These are phyloP conservation scores for Pseudogymnoascus sp. DNA, from an alignment of 2,329 filamentous ascomycete species.

Conservation along the genomic window DNA sequence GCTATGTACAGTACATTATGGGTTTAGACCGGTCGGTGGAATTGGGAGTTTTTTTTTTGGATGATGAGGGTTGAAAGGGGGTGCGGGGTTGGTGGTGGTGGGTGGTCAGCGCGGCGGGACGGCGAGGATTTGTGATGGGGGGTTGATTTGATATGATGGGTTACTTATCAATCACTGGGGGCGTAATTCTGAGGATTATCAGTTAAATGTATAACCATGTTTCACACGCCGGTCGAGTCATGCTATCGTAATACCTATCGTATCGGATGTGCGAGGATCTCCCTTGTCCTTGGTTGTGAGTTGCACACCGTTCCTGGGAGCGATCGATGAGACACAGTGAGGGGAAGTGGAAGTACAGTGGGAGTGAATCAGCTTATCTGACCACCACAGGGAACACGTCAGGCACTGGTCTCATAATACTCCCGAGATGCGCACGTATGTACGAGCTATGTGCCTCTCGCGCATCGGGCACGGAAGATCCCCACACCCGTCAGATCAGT, in stretches of 20 bases:
- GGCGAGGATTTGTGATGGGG: not conserved
- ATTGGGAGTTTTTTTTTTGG: conserved; percentile 2
- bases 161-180: not conserved
- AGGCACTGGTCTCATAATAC: not conserved
- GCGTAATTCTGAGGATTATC: not conserved
- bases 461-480: not conserved
- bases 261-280: not conserved
- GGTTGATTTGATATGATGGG: not conserved
- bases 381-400: not conserved
- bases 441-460: not conserved
- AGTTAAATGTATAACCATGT: conserved; percentile 6
- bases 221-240: not conserved
- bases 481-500: not conserved
- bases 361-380: not conserved
- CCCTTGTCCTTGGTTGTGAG: not conserved
- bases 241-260: not conserved
- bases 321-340: not conserved
- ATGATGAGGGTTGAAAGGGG: not conserved
- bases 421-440: not conserved
- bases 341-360: not conserved
- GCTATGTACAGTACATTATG: not conserved
- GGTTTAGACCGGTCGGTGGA: conserved; percentile 1
- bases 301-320: not conserved
- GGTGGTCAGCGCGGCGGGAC: not conserved
- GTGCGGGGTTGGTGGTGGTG: not conserved